These are phyloP conservation scores for Penicillium flavigenum DNA, from an alignment of 495 filamentous ascomycete genomes.

Conservation along the genomic window DNA sequence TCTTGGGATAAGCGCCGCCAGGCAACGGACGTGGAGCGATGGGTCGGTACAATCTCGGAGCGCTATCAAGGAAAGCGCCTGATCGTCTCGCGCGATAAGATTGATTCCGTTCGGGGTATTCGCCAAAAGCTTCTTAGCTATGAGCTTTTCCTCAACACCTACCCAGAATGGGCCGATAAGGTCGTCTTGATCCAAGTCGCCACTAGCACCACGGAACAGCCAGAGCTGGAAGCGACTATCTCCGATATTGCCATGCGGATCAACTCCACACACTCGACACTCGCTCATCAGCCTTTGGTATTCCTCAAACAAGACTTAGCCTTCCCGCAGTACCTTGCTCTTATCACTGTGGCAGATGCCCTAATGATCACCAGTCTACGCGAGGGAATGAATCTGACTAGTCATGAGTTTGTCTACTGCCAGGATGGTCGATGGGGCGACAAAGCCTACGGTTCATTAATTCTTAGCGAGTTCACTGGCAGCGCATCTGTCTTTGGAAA, in stretches of 20 bases:
- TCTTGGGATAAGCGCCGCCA: slow-evolving; percentile 70
- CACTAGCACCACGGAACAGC: slow-evolving; percentile 80
- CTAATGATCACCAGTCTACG: slow-evolving; percentile 91
- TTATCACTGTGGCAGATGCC: slow-evolving; percentile 83
- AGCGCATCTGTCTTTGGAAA: slow-evolving; percentile 80
- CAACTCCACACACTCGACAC: slow-evolving; percentile 81
- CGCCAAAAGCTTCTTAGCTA: slow-evolving; percentile 89
- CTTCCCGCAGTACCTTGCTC: slow-evolving; percentile 83
- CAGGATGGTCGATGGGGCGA: slow-evolving; percentile 76
- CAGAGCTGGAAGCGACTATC: slow-evolving; percentile 80
- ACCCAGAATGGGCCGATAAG: slow-evolving; percentile 83
- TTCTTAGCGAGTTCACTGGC: slow-evolving; percentile 91
- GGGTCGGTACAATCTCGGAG: slow-evolving; percentile 75
- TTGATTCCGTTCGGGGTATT: slow-evolving; percentile 86
- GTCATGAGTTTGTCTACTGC: slow-evolving; percentile 88
- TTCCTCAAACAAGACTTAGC: slow-evolving; percentile 92
- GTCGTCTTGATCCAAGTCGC: slow-evolving; percentile 91
- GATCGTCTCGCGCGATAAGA: slow-evolving; percentile 89
- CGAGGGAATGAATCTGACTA: slow-evolving; percentile 93
- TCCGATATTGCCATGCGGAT: slow-evolving; percentile 91
- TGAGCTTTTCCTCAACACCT: slow-evolving; percentile 89
- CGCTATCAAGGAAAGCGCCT: slow-evolving; percentile 81
- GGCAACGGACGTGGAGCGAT: slow-evolving; percentile 68
- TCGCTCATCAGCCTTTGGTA: slow-evolving; percentile 87
- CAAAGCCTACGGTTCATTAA: slow-evolving; percentile 81